phyloP scores from a whole-genome alignment of 768 basidiomycete genomes.

The Phanerochaete sordida region DNA sequence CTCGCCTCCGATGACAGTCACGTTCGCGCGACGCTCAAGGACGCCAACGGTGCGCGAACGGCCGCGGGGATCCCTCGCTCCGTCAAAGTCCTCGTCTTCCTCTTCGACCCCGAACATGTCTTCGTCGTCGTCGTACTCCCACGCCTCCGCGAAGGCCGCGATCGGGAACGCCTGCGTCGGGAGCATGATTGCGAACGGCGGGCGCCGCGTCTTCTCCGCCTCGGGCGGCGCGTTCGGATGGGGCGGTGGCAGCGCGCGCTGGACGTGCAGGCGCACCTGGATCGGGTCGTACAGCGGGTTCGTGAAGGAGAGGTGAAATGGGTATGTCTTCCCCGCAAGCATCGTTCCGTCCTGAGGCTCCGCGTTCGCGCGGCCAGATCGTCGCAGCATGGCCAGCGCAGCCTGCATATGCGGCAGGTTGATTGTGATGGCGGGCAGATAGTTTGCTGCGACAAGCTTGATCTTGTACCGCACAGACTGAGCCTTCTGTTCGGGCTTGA shows the following conservation, averaged over 20 bases:
- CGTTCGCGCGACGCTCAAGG: conserved; percentile 86
- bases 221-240: conserved; percentile 28
- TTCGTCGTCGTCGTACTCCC: conserved; percentile 96
- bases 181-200: conserved; percentile 77
- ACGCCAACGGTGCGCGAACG: conserved; percentile 67
- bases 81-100: conserved; percentile 29
- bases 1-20: conserved; percentile 86
- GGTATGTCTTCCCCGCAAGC: conserved; percentile 76
- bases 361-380: conserved; percentile 21
- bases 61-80: conserved; percentile 37
- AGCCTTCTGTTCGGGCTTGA: conserved; percentile 97
- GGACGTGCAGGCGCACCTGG: conserved; percentile 81
- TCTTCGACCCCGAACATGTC: conserved; percentile 65
- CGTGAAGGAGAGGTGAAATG: conserved; percentile 86
- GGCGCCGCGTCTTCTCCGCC: conserved; percentile 57
- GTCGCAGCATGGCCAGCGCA: conserved; percentile 32
- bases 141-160: conserved; percentile 91
- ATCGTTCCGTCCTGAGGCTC: conserved; percentile 32
- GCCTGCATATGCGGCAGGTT: conserved; percentile 55
- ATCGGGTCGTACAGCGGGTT: conserved; percentile 98
- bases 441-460: conserved; percentile 93
- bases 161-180: conserved; percentile 79
- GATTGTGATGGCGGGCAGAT: conserved; percentile 83
- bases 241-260: conserved; percentile 48
- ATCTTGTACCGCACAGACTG: conserved; percentile 95